Percentiles rank a stretch among this genome's conserved stretches.
phyloP scores from a whole-genome alignment of 2,329 filamentous ascomycete genomes.

The Aspergillus quadrilineatus region DNA sequence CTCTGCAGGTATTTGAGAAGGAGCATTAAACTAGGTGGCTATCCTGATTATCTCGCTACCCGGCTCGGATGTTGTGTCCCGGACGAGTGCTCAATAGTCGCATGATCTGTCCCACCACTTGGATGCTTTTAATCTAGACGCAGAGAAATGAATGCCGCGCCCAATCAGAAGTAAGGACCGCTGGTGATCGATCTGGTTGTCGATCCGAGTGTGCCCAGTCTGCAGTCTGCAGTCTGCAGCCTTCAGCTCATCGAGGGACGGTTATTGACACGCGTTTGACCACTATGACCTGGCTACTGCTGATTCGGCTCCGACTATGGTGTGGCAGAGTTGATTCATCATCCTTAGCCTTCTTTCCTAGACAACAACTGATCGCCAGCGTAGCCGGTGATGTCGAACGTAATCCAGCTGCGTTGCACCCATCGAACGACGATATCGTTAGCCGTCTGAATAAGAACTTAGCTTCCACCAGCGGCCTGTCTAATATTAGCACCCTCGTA shows the following conservation, averaged over 20 bases:
- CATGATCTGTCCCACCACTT: background rate
- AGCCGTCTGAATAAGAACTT: slow-evolving; percentile 1
- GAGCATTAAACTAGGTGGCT: background rate
- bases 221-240: background rate
- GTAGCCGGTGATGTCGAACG: background rate
- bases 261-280: background rate
- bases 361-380: background rate
- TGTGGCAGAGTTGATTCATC: too few relatives aligned
- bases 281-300: background rate
- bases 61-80: background rate
- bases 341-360: too few relatives aligned
- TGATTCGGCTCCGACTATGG: too few relatives aligned
- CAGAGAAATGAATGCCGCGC: background rate
- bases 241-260: background rate
- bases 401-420: background rate
- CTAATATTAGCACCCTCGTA: background rate
- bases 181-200: background rate
- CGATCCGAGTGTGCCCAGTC: background rate
- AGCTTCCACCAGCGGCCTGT: background rate
- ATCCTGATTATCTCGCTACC: background rate
- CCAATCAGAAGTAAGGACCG: background rate
- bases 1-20: background rate
- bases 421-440: background rate
- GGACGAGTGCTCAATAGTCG: background rate
- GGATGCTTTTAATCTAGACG: background rate